Base-by-base conservation (phyloP, 768 basidiomycete genomes). In the Tulasnella sp. region DNA sequence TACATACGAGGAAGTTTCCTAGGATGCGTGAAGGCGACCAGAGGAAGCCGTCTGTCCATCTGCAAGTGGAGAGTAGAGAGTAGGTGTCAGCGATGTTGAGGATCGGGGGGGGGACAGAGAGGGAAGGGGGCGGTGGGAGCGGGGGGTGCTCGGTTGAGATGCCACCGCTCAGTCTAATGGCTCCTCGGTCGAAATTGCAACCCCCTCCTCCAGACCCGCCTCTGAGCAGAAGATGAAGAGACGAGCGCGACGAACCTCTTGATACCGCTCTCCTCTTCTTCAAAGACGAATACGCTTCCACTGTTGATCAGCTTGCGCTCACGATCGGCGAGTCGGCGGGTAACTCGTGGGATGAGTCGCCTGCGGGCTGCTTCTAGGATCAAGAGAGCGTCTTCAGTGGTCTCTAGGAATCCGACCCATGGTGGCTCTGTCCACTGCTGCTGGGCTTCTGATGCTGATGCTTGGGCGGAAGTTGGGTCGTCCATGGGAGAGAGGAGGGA, bases 211-310 rank as follows among this genome's bases (percentile, higher is more conserved):
- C 14, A 37, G 37, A 37, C 44, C 44, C 14, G 44, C 12, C 46
- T 20, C 12, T 28, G 64, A 31, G 76, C 60, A 50, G 41, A 41
- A 0, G 40, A 77, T 54, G 28, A 20, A 31, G 18, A 18, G 20
- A 42, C 28, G 12, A 22, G 75, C 58, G 31, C 5, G 7, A 64
- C 72, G 12, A 22, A 80, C 79, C 97, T 90, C 88, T 97, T 97
- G 88, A 99, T 99, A 40, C 96, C 96, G 84, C 94, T 96, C 87
- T 97, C 96, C 84, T 96, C 93, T 88, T 98, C 97, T 86, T 99
- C 96, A 84, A 98, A 99, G 82, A 98, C 97, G 84, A 98, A 99
- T 16, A 99, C 96, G 9, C 94, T 94, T 80, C 97, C 97, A 8
- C 93, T 94, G 24, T 92, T 92, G 85, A 99, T 96, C 93, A 97